Evolutionary conservation across 2,329 filamentous ascomycete genomes (phyloP), one percentile per base, ranked within the genome.

Genomic region (Cercospora beticola): DNA sequence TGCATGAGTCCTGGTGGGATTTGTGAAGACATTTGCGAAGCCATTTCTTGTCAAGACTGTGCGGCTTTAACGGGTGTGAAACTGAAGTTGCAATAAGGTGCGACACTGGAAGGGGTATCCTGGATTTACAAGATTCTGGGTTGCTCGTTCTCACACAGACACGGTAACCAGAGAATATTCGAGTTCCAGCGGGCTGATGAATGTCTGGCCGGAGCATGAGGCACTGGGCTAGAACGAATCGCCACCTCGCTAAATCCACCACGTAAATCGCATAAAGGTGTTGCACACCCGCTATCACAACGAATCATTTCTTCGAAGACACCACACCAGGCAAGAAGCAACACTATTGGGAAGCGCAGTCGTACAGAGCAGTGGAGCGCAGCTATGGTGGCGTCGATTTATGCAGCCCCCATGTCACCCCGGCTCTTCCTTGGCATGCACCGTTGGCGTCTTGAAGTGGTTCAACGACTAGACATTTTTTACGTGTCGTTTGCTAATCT

Each of bases 1-100:
- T 90, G 62, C 86, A 92, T 76, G 90, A 93, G 82, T 84, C 83
- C 18, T 93, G 90, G 90, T 91, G 70, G 70, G 70, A 72, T 40
- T 65, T 70, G 31, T 72, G 60, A 58, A 33, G 28, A 23, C 49
- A 23, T 26, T 28, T 4, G 3, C 46, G 46, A 23, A 23, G 46
- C n/a, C 46, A 40, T 40, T 49, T 12, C 21, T 49, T 49, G n/a
- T 21, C 43, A 5, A 23, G n/a, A 4, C n/a, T 10, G 4, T 49
- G 43, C 43, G 7, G 43, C 43, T 49, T 4, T 21, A 5, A 16
- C 49, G 7, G 49, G 28, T 28, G n/a, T 9, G 16, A 12, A n/a
- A 40, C 60, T 31, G 68, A 64, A 12, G 68, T 70, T 54, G 64
- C 61, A 54, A 70, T 70, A 66, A 56, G 64, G 68, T 66, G 21